These are phyloP conservation scores for Cryptococcus amylolentus DNA, from an alignment of 1,284 basidiomycete genomes.

Conservation along the genomic window DNA sequence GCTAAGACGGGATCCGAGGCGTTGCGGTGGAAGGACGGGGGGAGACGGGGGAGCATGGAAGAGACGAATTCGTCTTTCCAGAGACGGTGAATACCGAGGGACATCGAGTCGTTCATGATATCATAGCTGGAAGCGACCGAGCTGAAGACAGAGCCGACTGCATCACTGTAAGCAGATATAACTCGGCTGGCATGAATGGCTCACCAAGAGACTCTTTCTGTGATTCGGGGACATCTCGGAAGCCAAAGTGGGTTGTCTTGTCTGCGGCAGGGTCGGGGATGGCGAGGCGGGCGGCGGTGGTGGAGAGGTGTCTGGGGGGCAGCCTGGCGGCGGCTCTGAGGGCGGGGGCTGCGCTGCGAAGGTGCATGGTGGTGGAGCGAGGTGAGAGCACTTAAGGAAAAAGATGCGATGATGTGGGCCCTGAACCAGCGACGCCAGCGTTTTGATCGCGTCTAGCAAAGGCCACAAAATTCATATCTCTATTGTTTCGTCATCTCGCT, in stretches of 20 bases:
- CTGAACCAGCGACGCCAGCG: no score
- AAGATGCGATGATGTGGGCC: background rate
- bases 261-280: background rate
- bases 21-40: slow-evolving; percentile 41
- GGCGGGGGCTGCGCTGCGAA: background rate
- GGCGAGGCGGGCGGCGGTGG: no score
- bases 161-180: slow-evolving; percentile 53
- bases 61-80: slow-evolving; percentile 96
- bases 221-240: slow-evolving; percentile 75
- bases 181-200: slow-evolving; percentile 68
- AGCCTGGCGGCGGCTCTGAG: background rate
- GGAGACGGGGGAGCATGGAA: slow-evolving; percentile 63
- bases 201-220: slow-evolving; percentile 59
- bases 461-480: background rate
- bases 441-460: no score
- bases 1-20: slow-evolving; percentile 7
- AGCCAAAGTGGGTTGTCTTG: slow-evolving; percentile 85
- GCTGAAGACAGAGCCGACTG: slow-evolving; percentile 87
- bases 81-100: slow-evolving; percentile 88
- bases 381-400: background rate
- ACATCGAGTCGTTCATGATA: slow-evolving; percentile 98
- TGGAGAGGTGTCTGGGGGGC: background rate
- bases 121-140: slow-evolving; percentile 96
- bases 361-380: background rate
- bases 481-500: background rate